Evolutionary conservation across 768 basidiomycete genomes (phyloP).

Genomic region (Boletus rufocinnamomeus): DNA sequence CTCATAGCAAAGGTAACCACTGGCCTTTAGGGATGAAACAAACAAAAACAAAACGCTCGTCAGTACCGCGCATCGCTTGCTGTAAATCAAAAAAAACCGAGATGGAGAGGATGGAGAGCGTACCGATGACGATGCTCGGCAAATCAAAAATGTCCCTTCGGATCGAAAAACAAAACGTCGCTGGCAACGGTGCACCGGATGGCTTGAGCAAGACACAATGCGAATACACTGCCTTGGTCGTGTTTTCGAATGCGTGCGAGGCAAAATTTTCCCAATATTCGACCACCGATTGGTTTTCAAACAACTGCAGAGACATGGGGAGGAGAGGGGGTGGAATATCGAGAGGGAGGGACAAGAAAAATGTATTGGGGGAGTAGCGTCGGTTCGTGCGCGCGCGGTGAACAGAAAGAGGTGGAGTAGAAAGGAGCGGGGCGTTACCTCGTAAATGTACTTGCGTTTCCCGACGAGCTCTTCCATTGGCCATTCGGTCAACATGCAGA

Average conservation of each 20-base stretch:
- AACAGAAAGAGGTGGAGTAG: conserved; percentile 21
- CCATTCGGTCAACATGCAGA: conserved; percentile 93
- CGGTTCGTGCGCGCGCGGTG: conserved; percentile 15
- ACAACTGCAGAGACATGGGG: conserved; percentile 52
- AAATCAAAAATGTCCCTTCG: conserved; percentile 90
- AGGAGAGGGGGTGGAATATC: not conserved
- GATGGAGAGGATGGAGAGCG: conserved; percentile 15
- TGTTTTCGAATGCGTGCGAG: conserved; percentile 96
- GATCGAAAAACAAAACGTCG: conserved; percentile 96
- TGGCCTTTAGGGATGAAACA: conserved; percentile 53
- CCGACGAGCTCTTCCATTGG: conserved; percentile 77
- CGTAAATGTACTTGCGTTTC: conserved; percentile 48
- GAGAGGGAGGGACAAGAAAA: not conserved
- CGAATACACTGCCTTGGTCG: conserved; percentile 92
- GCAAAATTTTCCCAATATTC: conserved; percentile 98
- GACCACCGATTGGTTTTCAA: conserved; percentile 93
- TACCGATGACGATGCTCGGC: conserved; percentile 86
- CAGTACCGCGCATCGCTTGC: not conserved
- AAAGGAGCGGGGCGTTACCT: conserved; percentile 31
- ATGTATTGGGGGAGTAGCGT: conserved; percentile 3
- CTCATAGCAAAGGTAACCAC: conserved; percentile 80
- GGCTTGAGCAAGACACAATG: conserved; percentile 90
- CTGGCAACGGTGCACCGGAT: conserved; percentile 78
- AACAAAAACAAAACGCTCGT: not conserved
- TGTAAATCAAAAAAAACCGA: conserved; percentile 2